A percentile compares a stretch with the other conserved stretches of the same genome.
Evolutionary conservation across 768 basidiomycete species (phyloP).

Genomic region (Kwoniella sp.): DNA sequence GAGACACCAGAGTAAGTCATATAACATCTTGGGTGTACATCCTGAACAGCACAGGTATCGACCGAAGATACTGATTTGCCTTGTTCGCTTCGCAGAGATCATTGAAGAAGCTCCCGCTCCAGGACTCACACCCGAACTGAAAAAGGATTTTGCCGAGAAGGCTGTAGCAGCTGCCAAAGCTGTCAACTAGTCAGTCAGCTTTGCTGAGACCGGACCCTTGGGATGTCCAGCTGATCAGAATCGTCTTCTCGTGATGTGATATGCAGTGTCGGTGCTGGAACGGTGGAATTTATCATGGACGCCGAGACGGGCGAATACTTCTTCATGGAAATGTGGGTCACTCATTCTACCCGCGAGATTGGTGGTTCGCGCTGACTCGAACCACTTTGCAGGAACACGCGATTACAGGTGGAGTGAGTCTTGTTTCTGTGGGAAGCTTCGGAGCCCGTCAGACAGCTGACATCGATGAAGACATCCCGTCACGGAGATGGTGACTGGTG

Average conservation of each 20-base stretch:
- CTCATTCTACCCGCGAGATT: not conserved
- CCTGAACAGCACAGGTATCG: too few species aligned
- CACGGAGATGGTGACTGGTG: constrained; percentile 90
- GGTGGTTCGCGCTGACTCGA: not conserved
- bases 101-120: constrained; percentile 80
- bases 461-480: constrained; percentile 66
- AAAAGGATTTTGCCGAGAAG: constrained; percentile 78
- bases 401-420: constrained; percentile 49
- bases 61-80: too few species aligned
- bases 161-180: constrained; percentile 91
- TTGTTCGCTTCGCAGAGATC: constrained; percentile 40
- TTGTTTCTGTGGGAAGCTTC: too few species aligned
- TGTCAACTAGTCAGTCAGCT: constrained; percentile 65
- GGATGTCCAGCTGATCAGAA: not conserved
- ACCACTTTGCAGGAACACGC: constrained; percentile 40
- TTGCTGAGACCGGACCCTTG: too few species aligned
- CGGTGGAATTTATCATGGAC: constrained; percentile 85
- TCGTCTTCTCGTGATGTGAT: not conserved
- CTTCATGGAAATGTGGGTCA: constrained; percentile 88
- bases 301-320: constrained; percentile 83
- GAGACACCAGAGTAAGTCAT: constrained; percentile 74
- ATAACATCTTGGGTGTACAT: too few species aligned
- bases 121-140: constrained; percentile 73
- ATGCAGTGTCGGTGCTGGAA: constrained; percentile 33
- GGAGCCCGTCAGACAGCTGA: constrained; percentile 9